Base-by-base conservation (phyloP, 2,329 filamentous ascomycete genomes). In the Pezicula rhizophila region DNA sequence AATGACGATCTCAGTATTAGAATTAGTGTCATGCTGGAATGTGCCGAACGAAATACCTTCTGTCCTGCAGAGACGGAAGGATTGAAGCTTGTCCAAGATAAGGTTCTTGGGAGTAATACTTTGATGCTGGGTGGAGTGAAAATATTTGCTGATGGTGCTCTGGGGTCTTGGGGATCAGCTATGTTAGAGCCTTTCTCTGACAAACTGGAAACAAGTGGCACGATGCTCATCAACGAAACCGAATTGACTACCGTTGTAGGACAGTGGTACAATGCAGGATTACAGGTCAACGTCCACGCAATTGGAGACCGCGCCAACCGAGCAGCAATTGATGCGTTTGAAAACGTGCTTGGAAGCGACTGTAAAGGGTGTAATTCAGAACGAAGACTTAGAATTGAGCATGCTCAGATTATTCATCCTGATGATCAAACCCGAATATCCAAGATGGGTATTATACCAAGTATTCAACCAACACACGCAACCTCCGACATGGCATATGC, bases 401-500 rank as follows among this genome's bases (percentile, higher is more conserved):
- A 88, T 66, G 68, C 82, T 0, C 84, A 87, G 57, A 86, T 87
- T 56, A 80, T 87, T 51, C 60, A 85, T 58, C 79, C 80, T 4
- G 69, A 73, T 49, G 84, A 87, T 64, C 84, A 85, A 61, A 65
- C 56, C 1, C 75, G 82, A 26, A 78, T 87, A 58, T 70, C 69
- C 46, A 66, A 70, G 4, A 64, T 85, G 4, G 79, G 79, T 6
- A 78, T 87, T 57, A 74, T 87, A 46, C 82, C 84, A 1, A 85
- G 80, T 2, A 80, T 88, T 47, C 84, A 87, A 59, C 84, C 84
- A 4, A 87, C 84, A 0, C 84, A 87, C 59, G 83, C 84, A 18
- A 87, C 84, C 3, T 84, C 80, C 7, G 84, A 87, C 63, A 85
- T 84, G 79, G 73, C 75, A 4, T 87, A 86, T 57, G 84, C 82